Evolutionary conservation across 257 asterid genomes (phyloP).

Genomic region (Parsonsia alboflavescens): DNA sequence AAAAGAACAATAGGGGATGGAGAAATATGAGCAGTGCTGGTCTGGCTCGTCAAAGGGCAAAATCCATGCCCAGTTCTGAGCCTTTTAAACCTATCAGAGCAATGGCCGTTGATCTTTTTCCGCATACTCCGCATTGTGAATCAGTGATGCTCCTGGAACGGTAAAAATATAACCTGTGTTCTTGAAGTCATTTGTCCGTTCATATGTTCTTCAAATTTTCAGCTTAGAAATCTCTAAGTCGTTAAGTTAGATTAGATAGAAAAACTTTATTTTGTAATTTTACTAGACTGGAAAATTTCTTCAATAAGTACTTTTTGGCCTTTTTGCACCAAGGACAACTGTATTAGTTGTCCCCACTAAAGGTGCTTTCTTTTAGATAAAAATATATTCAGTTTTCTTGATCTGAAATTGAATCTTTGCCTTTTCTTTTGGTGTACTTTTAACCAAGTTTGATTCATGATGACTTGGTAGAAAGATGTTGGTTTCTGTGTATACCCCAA

Average conservation of each 20-base stretch:
- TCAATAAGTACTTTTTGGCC: not conserved
- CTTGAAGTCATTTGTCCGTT: not conserved
- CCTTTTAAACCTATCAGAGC: constrained; percentile 86
- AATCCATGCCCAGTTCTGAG: constrained; percentile 92
- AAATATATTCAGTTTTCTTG: not conserved
- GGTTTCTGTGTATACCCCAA: not conserved
- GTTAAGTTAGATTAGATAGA: not conserved
- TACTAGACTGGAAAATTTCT: not conserved
- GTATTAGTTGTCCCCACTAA: not conserved
- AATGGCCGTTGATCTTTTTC: constrained; percentile 93
- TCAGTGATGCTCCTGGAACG: constrained; percentile 95
- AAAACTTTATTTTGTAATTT: not conserved
- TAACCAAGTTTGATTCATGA: not conserved
- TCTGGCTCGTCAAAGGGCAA: constrained; percentile 84
- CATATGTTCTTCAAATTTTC: not conserved
- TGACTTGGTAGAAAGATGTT: not conserved
- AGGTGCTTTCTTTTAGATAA: not conserved
- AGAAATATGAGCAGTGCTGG: constrained; percentile 80
- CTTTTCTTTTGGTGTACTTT: not conserved
- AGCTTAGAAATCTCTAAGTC: not conserved
- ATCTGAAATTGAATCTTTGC: not conserved
- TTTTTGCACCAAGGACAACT: not conserved
- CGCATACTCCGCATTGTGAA: constrained; percentile 94
- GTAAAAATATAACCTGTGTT: constrained; percentile 24
- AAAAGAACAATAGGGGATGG: constrained; percentile 80